A percentile compares a stretch with the other conserved stretches of the same genome.
Evolutionary conservation across 352 stramenopile species (phyloP).

Genomic region (Halophytophthora batemanensis): DNA sequence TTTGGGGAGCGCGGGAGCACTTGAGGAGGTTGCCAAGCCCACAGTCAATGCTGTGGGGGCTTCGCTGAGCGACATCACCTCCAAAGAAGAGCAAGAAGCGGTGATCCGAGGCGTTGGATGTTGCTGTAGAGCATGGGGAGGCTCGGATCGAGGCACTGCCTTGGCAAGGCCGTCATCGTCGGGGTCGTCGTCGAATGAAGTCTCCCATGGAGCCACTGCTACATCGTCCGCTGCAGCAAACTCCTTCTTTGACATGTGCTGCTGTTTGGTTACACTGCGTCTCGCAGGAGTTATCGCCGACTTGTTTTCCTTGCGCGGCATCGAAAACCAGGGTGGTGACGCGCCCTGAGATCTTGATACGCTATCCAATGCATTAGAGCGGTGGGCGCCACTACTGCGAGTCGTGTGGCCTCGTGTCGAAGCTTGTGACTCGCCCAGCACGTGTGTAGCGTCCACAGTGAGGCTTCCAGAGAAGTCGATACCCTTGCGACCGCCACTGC

Average conservation of each 20-base stretch:
- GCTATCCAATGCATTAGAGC: neutral
- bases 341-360: neutral
- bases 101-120: neutral
- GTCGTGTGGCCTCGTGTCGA: neutral
- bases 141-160: constrained; percentile 4
- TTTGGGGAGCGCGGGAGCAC: constrained; percentile 8
- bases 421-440: constrained; percentile 13
- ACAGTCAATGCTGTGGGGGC: constrained; percentile 7
- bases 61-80: neutral
- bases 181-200: constrained; percentile 17
- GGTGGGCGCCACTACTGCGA: neutral
- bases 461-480: no score
- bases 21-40: constrained; percentile 4
- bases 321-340: constrained; percentile 3
- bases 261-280: constrained; percentile 5
- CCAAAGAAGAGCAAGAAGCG: neutral
- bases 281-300: neutral
- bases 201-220: constrained; percentile 27
- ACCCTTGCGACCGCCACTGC: no score
- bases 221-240: constrained; percentile 14
- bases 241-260: constrained; percentile 1
- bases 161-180: constrained; percentile 18
- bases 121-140: neutral
- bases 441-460: constrained; percentile 11
- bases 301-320: constrained; percentile 6